These are phyloP conservation scores for Diaporthe sp. DNA, from an alignment of 2,329 filamentous ascomycete genomes.

Conservation along the genomic window DNA sequence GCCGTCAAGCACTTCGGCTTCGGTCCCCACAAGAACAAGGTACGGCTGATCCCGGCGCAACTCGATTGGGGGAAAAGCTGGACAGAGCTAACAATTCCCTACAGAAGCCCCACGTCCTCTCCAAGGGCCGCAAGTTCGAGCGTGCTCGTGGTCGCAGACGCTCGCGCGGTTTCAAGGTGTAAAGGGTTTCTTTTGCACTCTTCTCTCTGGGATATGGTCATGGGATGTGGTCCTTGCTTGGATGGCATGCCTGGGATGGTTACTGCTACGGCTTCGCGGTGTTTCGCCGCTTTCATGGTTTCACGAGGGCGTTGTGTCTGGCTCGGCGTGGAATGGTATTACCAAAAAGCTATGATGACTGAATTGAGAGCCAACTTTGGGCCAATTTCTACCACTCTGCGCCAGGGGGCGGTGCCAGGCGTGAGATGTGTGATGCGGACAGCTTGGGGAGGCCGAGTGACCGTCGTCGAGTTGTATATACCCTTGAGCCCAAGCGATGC, in stretches of 20 bases:
- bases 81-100: constrained; percentile 51
- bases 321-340: constrained; percentile 47
- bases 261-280: constrained; percentile 32
- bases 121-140: constrained; percentile 99
- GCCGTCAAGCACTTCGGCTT: constrained; percentile 99
- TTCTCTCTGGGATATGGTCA: constrained; percentile 31
- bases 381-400: constrained; percentile 26
- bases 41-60: constrained; percentile 57
- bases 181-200: constrained; percentile 62
- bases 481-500: background rate
- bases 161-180: constrained; percentile 99
- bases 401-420: background rate
- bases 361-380: constrained; percentile 42
- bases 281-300: constrained; percentile 41
- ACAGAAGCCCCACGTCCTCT: constrained; percentile 95
- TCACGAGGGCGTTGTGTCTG: constrained; percentile 54
- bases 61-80: background rate
- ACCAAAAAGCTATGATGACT: constrained; percentile 46
- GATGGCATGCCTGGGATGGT: constrained; percentile 34
- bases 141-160: constrained; percentile 97
- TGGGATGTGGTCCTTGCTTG: constrained; percentile 39
- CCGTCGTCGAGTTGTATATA: background rate
- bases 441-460: background rate
- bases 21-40: constrained; percentile 98
- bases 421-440: constrained; percentile 18